These are phyloP conservation scores for Backusella westeae DNA, from an alignment of 192 early-diverging fungal species.

Conservation along the genomic window DNA sequence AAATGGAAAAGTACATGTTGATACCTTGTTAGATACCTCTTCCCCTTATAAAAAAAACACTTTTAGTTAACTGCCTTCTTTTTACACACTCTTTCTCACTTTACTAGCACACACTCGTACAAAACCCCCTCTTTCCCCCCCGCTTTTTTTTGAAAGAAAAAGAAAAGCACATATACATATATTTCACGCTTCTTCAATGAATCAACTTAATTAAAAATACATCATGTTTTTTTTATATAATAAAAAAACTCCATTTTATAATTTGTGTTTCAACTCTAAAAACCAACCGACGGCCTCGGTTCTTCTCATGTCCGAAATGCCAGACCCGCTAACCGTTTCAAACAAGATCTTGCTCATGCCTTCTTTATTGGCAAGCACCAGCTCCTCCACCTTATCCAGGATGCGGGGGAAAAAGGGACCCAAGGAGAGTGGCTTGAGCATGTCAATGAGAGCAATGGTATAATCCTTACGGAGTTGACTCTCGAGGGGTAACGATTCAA, in stretches of 20 bases:
- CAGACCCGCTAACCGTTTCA: slow-evolving; percentile 36
- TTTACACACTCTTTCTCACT: not conserved
- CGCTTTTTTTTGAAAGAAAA: not conserved
- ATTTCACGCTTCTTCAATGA: not conserved
- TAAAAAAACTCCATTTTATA: not conserved
- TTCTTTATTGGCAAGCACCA: slow-evolving; percentile 11
- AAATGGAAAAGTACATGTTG: not conserved
- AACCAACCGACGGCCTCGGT: slow-evolving; percentile 38
- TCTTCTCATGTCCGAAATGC: slow-evolving; percentile 38
- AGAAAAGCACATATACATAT: not conserved
- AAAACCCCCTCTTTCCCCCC: not conserved
- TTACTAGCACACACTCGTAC: not conserved
- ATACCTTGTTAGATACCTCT: not conserved
- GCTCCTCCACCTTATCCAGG: slow-evolving; percentile 13
- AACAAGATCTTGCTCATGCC: slow-evolving; percentile 32
- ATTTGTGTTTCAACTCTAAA: slow-evolving; percentile 28
- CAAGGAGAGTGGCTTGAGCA: slow-evolving; percentile 34
- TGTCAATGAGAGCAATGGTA: slow-evolving; percentile 25
- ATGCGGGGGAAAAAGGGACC: slow-evolving; percentile 30
- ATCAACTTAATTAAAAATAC: not conserved
- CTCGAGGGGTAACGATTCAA: slow-evolving; percentile 25
- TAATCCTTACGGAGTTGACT: slow-evolving; percentile 22
- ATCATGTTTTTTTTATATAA: not conserved
- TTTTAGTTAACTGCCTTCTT: too few relatives aligned
- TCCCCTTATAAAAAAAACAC: not conserved